Evolutionary conservation across 495 filamentous ascomycete species (phyloP).

Genomic region (Thermothielavioides terrestris): DNA sequence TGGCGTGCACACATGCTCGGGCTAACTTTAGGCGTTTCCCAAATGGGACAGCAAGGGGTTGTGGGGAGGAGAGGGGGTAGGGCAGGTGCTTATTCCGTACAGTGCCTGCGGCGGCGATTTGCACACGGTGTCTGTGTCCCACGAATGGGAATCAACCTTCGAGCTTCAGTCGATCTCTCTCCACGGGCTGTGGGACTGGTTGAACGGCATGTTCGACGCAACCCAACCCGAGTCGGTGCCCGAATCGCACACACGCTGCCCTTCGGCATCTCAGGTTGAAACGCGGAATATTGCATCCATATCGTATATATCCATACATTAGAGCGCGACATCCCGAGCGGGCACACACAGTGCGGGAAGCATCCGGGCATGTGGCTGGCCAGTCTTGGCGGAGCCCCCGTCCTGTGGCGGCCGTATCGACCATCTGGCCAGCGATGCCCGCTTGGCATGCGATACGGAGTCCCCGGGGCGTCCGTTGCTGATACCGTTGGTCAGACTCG

Average conservation of each 20-base stretch:
- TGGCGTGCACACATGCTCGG: constrained; percentile 1
- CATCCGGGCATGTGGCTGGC: background rate
- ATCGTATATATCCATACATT: background rate
- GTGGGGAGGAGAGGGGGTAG: background rate
- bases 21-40: too few relatives aligned
- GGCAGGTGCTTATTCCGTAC: too few relatives aligned
- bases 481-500: background rate
- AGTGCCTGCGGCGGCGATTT: too few relatives aligned
- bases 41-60: background rate
- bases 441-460: background rate
- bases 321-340: background rate
- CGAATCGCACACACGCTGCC: background rate
- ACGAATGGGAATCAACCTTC: too few relatives aligned
- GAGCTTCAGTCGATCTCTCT: too few relatives aligned
- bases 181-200: too few relatives aligned
- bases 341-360: background rate
- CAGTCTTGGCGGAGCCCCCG: background rate
- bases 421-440: too few relatives aligned
- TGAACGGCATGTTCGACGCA: too few relatives aligned
- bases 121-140: background rate
- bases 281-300: background rate
- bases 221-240: background rate
- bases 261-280: background rate
- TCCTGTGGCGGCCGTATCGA: too few relatives aligned
- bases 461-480: too few relatives aligned